A percentile compares a stretch with the other conserved stretches of the same genome.
Conservation (phyloP, 2,329 filamentous ascomycete genomes). For the Tolypocladium endophyticum region DNA sequence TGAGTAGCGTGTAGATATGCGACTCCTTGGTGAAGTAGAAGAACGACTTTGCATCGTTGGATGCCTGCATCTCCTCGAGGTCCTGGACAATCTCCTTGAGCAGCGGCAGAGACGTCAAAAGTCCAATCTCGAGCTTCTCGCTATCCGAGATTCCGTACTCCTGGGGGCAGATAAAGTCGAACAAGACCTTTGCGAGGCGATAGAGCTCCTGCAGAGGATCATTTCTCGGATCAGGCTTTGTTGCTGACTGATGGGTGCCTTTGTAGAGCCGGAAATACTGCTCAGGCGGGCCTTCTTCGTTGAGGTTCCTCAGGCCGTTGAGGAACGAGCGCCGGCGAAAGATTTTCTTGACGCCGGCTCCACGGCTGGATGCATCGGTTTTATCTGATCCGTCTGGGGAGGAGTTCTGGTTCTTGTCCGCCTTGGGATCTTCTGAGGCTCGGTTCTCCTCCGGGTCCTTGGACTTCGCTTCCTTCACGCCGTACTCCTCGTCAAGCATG, state of each 20-base stretch:
- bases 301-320: constrained; percentile 36
- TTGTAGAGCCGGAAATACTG: constrained; percentile 88
- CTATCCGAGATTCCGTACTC: constrained; percentile 94
- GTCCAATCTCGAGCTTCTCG: constrained; percentile 96
- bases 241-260: constrained; percentile 54
- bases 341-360: constrained; percentile 30
- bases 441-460: constrained; percentile 31
- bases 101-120: constrained; percentile 84
- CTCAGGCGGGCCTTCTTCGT: constrained; percentile 48
- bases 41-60: constrained; percentile 87
- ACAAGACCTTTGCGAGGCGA: constrained; percentile 84
- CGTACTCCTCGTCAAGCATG: constrained; percentile 64
- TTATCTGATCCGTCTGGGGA: constrained; percentile 27
- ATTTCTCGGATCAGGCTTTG: constrained; percentile 74
- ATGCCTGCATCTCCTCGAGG: constrained; percentile 93
- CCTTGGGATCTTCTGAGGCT: constrained; percentile 24
- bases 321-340: constrained; percentile 53
- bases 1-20: constrained; percentile 95
- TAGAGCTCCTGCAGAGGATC: constrained; percentile 89
- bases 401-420: constrained; percentile 15
- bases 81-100: constrained; percentile 96
- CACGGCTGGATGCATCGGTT: constrained; percentile 26
- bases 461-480: constrained; percentile 28
- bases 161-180: constrained; percentile 97
- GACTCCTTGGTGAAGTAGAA: constrained; percentile 99